Evolutionary conservation across 495 filamentous ascomycete genomes (phyloP).

Genomic region (Aspergillus sclerotioniger): DNA sequence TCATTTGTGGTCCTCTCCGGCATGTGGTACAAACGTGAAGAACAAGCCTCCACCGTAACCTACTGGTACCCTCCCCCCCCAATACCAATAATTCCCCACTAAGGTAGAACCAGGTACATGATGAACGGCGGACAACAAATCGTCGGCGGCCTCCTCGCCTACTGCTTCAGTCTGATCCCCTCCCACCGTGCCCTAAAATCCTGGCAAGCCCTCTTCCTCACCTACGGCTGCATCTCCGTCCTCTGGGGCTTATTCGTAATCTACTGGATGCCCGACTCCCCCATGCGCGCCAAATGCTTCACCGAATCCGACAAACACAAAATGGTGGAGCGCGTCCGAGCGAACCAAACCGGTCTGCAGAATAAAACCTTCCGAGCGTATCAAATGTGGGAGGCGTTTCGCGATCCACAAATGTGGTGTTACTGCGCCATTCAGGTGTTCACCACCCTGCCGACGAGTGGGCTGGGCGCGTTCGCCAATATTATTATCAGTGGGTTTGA

Average conservation of each 20-base stretch:
- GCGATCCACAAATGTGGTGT: slow-evolving; percentile 45
- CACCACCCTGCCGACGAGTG: slow-evolving; percentile 66
- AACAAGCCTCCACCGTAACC: slow-evolving; percentile 62
- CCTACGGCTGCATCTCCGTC: slow-evolving; percentile 54
- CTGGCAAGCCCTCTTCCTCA: slow-evolving; percentile 61
- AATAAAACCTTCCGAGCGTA: slow-evolving; percentile 48
- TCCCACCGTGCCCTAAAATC: slow-evolving; percentile 39
- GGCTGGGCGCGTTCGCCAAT: slow-evolving; percentile 64
- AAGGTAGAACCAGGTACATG: slow-evolving; percentile 49
- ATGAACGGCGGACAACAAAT: slow-evolving; percentile 62
- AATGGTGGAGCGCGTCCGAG: slow-evolving; percentile 47
- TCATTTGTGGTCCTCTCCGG: slow-evolving; percentile 56
- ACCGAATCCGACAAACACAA: slow-evolving; percentile 48
- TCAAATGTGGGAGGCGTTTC: slow-evolving; percentile 45
- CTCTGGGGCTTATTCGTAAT: slow-evolving; percentile 50
- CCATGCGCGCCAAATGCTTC: slow-evolving; percentile 50
- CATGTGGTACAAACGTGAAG: slow-evolving; percentile 73
- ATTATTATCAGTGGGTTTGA: slow-evolving; percentile 53
- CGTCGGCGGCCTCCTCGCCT: slow-evolving; percentile 55
- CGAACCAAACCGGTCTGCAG: slow-evolving; percentile 55
- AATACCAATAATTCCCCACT: neutral
- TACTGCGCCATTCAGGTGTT: slow-evolving; percentile 57
- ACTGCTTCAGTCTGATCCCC: slow-evolving; percentile 56
- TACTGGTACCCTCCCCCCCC: slow-evolving; percentile 51
- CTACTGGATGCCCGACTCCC: slow-evolving; percentile 48